These are phyloP conservation scores for Hapsidospora chrysogenum DNA, from an alignment of 495 filamentous ascomycete species.

Conservation along the genomic window DNA sequence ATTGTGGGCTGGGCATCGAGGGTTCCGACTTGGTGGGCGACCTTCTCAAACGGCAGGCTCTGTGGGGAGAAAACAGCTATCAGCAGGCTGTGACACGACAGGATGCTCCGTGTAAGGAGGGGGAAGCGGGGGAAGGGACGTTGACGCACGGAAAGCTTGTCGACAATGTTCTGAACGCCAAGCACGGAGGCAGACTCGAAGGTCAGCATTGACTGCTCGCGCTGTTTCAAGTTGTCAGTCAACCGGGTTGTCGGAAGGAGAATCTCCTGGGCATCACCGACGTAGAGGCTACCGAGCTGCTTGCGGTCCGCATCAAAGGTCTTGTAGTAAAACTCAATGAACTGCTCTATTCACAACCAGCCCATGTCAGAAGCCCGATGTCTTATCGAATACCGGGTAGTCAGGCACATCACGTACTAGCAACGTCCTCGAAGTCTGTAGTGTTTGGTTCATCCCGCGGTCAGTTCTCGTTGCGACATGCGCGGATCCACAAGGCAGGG, in stretches of 20 bases:
- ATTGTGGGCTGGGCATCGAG: slow-evolving; percentile 62
- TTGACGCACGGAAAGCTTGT: slow-evolving; percentile 54
- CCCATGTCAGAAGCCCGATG: not conserved
- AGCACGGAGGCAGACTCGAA: slow-evolving; percentile 52
- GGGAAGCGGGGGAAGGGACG: not conserved
- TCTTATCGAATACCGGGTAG: too few species aligned
- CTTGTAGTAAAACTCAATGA: slow-evolving; percentile 77
- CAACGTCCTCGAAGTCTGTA: slow-evolving; percentile 10
- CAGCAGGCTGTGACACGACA: too few species aligned
- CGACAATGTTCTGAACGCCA: slow-evolving; percentile 45
- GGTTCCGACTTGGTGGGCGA: slow-evolving; percentile 50
- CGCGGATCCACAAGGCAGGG: too few species aligned
- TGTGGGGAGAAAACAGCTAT: slow-evolving; percentile 15
- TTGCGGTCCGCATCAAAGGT: slow-evolving; percentile 57
- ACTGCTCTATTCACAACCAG: slow-evolving; percentile 71
- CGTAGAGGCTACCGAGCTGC: slow-evolving; percentile 57
- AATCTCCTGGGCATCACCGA: slow-evolving; percentile 21
- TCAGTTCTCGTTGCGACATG: not conserved
- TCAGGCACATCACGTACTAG: slow-evolving; percentile 17
- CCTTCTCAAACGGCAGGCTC: slow-evolving; percentile 65
- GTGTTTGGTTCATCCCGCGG: too few species aligned
- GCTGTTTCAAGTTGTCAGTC: too few species aligned
- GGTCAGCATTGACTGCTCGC: slow-evolving; percentile 78
- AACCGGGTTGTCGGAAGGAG: too few species aligned
- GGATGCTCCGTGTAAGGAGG: not conserved